Conservation (phyloP, 208 protist species). For the Acanthamoeba culbertsoni region DNA sequence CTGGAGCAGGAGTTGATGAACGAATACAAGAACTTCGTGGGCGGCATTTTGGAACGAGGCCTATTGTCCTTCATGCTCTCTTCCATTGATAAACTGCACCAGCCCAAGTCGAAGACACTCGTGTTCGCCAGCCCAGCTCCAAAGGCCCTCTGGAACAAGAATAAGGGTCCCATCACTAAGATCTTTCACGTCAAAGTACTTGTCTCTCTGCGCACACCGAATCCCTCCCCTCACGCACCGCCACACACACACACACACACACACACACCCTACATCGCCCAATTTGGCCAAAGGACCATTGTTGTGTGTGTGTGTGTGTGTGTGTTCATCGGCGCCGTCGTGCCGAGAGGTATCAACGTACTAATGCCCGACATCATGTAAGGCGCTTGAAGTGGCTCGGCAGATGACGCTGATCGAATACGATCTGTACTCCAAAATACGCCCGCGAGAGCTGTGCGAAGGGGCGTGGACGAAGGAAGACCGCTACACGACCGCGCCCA, state of each 20-base stretch:
- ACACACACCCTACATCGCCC: too few species aligned
- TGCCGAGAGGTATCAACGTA: neutral
- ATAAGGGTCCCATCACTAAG: constrained; percentile 29
- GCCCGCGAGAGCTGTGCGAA: neutral
- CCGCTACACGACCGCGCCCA: neutral
- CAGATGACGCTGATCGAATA: constrained; percentile 62
- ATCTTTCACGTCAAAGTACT: constrained; percentile 7
- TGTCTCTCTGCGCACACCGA: too few species aligned
- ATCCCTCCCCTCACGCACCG: too few species aligned
- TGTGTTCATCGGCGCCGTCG: neutral
- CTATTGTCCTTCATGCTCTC: constrained; percentile 34
- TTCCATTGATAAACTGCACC: constrained; percentile 38
- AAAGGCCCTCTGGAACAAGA: neutral
- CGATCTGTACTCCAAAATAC: constrained; percentile 24
- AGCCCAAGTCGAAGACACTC: constrained; percentile 27
- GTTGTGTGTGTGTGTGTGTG: neutral
- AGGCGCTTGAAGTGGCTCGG: constrained; percentile 3
- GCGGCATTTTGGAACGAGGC: neutral
- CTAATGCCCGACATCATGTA: neutral
- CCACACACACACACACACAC: too few species aligned
- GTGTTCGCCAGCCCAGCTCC: neutral
- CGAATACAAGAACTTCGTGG: constrained; percentile 47
- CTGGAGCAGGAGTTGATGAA: constrained; percentile 25
- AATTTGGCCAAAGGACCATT: too few species aligned
- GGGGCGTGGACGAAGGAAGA: neutral